These are phyloP conservation scores for Aspergillus neotritici DNA, from an alignment of 2,329 filamentous ascomycete genomes.

Conservation along the genomic window DNA sequence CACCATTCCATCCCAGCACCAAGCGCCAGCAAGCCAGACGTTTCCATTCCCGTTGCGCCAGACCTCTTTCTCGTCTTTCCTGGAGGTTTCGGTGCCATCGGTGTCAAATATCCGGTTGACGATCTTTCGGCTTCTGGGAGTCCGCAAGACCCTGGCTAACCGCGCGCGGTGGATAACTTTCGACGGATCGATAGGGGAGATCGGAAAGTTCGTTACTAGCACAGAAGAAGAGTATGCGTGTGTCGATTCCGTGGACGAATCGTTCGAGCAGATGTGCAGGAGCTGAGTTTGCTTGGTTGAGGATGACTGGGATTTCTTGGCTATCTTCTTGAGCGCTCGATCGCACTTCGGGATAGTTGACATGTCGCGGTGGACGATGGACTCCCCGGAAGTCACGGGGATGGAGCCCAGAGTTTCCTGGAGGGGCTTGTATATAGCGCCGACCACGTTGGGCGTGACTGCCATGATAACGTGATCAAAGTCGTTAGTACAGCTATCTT, in stretches of 20 bases:
- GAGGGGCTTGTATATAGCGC: slow-evolving; percentile 44
- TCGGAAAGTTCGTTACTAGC: slow-evolving; percentile 50
- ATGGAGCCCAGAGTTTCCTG: slow-evolving; percentile 2
- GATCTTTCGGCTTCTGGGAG: slow-evolving; percentile 42
- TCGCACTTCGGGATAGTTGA: slow-evolving; percentile 6
- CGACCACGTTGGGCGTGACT: slow-evolving; percentile 49
- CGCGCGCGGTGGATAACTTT: slow-evolving; percentile 42
- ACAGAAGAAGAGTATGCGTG: slow-evolving; percentile 49
- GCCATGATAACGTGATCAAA: slow-evolving; percentile 53
- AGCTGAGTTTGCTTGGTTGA: slow-evolving; percentile 33
- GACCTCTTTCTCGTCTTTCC: background rate
- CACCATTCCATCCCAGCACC: slow-evolving; percentile 63
- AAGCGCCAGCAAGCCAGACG: slow-evolving; percentile 54
- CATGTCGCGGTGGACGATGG: slow-evolving; percentile 1
- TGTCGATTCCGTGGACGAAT: slow-evolving; percentile 45
- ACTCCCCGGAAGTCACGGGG: background rate
- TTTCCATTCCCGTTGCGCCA: slow-evolving; percentile 53
- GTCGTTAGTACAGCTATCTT: slow-evolving; percentile 22
- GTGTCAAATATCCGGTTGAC: slow-evolving; percentile 44
- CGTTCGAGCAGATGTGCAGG: slow-evolving; percentile 24
- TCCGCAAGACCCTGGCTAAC: slow-evolving; percentile 52
- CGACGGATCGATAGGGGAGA: slow-evolving; percentile 35
- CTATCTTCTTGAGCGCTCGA: slow-evolving; percentile 1
- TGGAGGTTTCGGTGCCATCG: background rate
- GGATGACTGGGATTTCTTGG: background rate